Evolutionary conservation across 805 yeast species (phyloP), one percentile per base, ranked within the genome.

Genomic region (Yamadazyma tumulicola): DNA sequence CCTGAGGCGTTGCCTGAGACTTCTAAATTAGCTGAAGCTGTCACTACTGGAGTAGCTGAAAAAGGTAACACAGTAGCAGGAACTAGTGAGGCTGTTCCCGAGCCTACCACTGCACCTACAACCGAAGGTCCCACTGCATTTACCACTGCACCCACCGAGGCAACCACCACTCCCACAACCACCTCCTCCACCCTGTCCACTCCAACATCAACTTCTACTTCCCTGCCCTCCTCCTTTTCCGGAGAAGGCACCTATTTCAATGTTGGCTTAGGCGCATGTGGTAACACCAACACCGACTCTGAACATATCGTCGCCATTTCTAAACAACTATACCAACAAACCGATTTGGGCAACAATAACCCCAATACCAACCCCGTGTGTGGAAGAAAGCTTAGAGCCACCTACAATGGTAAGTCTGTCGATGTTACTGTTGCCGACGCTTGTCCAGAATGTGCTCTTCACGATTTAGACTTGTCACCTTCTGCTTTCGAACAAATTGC

Each of bases 391-490:
- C 73, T 76, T 47, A 58, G 55, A 31, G 74, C 75, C 23, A 48
- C 47, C 47, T 69, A 67, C 47, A 55, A 57, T 38, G 77, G 73
- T 32, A 72, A 72, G 49, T 57, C 76, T 11, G 81, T 76, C 38
- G 66, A 61, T 28, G 84, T 78, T 31, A 70, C 72, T 15, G 77
- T 77, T 32, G 72, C 66, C 25, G 84, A 78, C 56, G 59, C 70
- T 43, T 79, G 84, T 58, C 72, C 61, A 35, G 80, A 75, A 16
- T 79, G 84, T 49, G 43, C 54, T 17, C 49, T 56, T 32, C 53
- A 72, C 38, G 75, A 69, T 47, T 68, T 78, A 39, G 84, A 78
- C 47, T 64, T 79, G 37, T 73, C 81, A n/a, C 82, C 82, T 6
- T 50, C 73, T 37, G 84, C 84, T 4, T 78, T 79, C 51, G 35